Base-by-base conservation (phyloP, 257 asterid species). In the Euphrasia confusa region DNA sequence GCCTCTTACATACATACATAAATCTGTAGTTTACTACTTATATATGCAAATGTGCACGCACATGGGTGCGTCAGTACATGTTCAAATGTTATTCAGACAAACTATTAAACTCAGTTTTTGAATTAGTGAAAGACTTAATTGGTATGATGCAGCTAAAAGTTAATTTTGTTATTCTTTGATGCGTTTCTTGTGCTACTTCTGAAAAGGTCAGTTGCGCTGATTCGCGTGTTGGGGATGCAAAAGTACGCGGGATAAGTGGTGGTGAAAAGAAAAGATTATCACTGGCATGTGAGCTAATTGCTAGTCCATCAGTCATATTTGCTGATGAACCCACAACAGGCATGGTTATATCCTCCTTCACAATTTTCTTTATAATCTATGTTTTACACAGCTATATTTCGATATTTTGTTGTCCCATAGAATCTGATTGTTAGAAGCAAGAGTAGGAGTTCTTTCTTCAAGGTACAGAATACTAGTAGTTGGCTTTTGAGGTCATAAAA, bases 311-410 rank as follows among this genome's bases (percentile, higher is more conserved):
- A 39, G 89, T 89, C 74, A 80, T 92, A 65, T 92, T 92, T 76
- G 97, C 99, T 65, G 99, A 92, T 77, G 99, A 92, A 73, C 97
- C 97, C 61, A 90, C 97, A 7, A 87, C 97, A 72, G 95, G 97
- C 79, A 81, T 62, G 78, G 5, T 68, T 57, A 18, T 73, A 37
- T 80, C 64, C 57, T 58, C 59, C 71, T 54, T 39, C 42, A 47
- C 37, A 55, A 6, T 61, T 58, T 50, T 65, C 60, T 61, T 67
- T 17, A 14, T 33, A 17, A 47, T 40, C 49, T 57, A 71, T 42
- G 64, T 47, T 21, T 45, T 48, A 11, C 14, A 52, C 49, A 28
- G 40, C 48, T 52, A 57, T 8, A 45, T 65, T 35, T 10, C 24
- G 11, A 35, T 10, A 35, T 35, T 35, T 35, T 7, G 58, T 35